Evolutionary conservation across 2,329 filamentous ascomycete genomes (phyloP).

Genomic region (Claviceps purpurea): DNA sequence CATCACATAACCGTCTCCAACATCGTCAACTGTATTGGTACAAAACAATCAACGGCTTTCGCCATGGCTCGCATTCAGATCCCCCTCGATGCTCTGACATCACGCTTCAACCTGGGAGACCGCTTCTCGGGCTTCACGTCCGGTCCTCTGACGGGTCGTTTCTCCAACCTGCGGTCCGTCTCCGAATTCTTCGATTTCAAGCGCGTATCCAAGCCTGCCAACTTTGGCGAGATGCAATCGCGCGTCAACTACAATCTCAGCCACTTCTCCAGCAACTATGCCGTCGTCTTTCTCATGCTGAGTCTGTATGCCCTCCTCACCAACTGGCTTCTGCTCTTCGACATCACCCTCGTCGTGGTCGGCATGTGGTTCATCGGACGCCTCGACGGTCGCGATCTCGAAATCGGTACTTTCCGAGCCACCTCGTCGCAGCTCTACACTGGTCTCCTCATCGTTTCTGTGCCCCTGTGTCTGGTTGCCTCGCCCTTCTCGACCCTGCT

Average conservation of each 20-base stretch:
- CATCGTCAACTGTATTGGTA: background rate
- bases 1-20: background rate
- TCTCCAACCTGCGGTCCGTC: conserved; percentile 82
- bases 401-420: conserved; percentile 69
- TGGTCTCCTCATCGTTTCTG: conserved; percentile 64
- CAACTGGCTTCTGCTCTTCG: conserved; percentile 76
- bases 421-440: conserved; percentile 93
- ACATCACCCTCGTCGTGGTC: conserved; percentile 74
- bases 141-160: conserved; percentile 66
- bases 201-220: conserved; percentile 84
- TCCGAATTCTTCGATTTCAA: conserved; percentile 94
- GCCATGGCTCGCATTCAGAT: conserved; percentile 82
- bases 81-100: conserved; percentile 81
- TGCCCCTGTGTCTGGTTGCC: conserved; percentile 74
- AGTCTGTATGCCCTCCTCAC: conserved; percentile 90
- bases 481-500: conserved; percentile 75
- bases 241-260: conserved; percentile 94
- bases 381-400: conserved; percentile 76
- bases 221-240: conserved; percentile 81
- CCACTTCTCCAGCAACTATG: conserved; percentile 98
- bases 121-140: conserved; percentile 74
- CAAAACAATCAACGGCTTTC: conserved; percentile 1
- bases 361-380: conserved; percentile 89
- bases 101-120: conserved; percentile 72
- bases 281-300: conserved; percentile 84